Percentiles rank a stretch among this genome's conserved stretches.
Conservation (phyloP, 306 rosid genomes). For the Sicyos baderoa region DNA sequence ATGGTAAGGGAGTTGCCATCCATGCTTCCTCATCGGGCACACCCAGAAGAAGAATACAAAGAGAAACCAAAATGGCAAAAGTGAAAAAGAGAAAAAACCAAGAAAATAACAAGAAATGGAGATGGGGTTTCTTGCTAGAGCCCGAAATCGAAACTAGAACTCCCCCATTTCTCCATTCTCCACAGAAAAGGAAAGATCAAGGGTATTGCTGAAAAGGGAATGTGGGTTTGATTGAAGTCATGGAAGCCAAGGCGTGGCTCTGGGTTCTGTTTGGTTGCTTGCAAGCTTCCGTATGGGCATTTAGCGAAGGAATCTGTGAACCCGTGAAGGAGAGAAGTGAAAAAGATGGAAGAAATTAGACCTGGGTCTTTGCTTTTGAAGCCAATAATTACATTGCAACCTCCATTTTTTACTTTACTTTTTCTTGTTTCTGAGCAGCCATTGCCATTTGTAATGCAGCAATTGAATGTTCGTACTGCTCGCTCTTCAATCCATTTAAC, state of each 20-base stretch:
- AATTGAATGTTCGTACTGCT: too few species aligned
- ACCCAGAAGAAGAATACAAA: conserved; percentile 12
- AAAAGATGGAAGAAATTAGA: conserved; percentile 13
- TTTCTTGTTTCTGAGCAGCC: conserved; percentile 25
- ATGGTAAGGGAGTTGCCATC: conserved; percentile 96
- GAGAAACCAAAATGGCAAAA: conserved; percentile 4
- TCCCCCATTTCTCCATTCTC: not conserved
- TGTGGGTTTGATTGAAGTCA: conserved; percentile 14
- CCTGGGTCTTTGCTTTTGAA: conserved; percentile 25
- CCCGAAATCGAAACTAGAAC: conserved; percentile 10
- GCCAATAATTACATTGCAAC: conserved; percentile 33
- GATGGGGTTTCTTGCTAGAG: conserved; percentile 17
- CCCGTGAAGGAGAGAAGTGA: conserved; percentile 24
- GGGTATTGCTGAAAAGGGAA: conserved; percentile 30
- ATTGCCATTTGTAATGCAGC: too few species aligned
- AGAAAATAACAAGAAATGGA: conserved; percentile 21
- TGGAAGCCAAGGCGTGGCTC: conserved; percentile 24
- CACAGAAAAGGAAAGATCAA: conserved; percentile 38
- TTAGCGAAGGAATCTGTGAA: conserved; percentile 14
- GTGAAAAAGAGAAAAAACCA: conserved; percentile 20
- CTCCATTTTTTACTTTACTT: conserved; percentile 30
- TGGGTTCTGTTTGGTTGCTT: conserved; percentile 23
- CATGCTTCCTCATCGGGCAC: conserved; percentile 81
- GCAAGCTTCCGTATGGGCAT: conserved; percentile 18
- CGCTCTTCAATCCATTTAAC: too few species aligned